Base-by-base conservation (phyloP, 495 filamentous ascomycete genomes). In the Penicillium flavigenum region DNA sequence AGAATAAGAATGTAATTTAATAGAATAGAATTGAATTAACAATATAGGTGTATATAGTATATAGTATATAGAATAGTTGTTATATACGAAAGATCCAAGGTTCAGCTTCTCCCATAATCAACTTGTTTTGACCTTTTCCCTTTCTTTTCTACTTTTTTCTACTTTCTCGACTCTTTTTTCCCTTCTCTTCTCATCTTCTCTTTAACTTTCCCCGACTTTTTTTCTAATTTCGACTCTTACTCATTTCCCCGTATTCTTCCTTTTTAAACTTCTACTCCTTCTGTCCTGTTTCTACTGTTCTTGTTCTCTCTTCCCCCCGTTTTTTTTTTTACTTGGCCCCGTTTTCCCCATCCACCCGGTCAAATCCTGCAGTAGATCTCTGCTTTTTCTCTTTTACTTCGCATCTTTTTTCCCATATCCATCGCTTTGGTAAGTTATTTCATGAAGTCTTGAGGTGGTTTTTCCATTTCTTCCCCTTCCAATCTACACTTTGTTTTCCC, bases 281-380 rank as follows among this genome's bases (percentile, higher is more conserved):
- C 44, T 27, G 20, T 27, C 27, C 45, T 29, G 8, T 17, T 47
- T 31, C 29, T 31, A 31, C 31, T 32, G 26, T 32, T 55, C 45
- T 29, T 29, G 27, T 29, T 54, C 29, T 44, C 20, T 38, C 27
- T 22, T 22, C 10, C 36, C 31, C 20, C 36, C 44, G 20, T 47
- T 43, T 57, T 47, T 27, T 31, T 42, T 38, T 50, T 16, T 31
- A 47, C 27, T 43, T 44, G 20, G 20, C 26, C 42, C 32, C 16
- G 20, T 47, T 43, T 50, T 51, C 50, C 50, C 38, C 42, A 32
- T 58, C 53, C 52, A 34, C 54, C 44, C 55, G 36, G 51, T 52
- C 58, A 61, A 56, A 64, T 54, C 61, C 61, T 63, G 57, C 52
- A 57, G 56, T 59, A 56, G 56, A 56, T 63, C 57, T 43, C 55